These are phyloP conservation scores for Blastomyces parvus DNA, from an alignment of 2,329 filamentous ascomycete genomes.

Conservation along the genomic window DNA sequence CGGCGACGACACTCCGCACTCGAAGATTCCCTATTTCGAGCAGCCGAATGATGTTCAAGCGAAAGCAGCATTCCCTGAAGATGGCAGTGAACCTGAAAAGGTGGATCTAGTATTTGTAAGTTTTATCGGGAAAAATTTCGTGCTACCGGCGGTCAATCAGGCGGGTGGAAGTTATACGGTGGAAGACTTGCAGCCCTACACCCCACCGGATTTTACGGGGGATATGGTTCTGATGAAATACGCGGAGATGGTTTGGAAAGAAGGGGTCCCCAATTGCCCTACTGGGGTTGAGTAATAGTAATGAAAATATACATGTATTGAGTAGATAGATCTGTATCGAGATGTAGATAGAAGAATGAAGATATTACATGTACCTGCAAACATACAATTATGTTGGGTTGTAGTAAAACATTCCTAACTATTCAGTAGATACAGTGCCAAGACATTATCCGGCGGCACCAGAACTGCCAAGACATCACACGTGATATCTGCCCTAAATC, in stretches of 20 bases:
- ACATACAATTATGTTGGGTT: no score
- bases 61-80: slow-evolving; percentile 23
- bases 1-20: slow-evolving; percentile 28
- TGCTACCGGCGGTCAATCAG: slow-evolving; percentile 18
- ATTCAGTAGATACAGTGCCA: not conserved
- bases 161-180: slow-evolving; percentile 25
- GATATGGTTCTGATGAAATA: slow-evolving; percentile 28
- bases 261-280: slow-evolving; percentile 14
- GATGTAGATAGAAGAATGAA: not conserved
- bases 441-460: not conserved
- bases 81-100: slow-evolving; percentile 16
- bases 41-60: slow-evolving; percentile 25
- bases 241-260: slow-evolving; percentile 21
- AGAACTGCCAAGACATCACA: not conserved
- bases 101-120: slow-evolving; percentile 22
- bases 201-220: slow-evolving; percentile 22
- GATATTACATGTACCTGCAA: no score
- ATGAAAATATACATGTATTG: not conserved
- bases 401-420: no score
- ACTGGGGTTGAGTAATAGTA: not conserved
- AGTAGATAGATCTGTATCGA: not conserved
- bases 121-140: slow-evolving; percentile 17
- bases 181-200: slow-evolving; percentile 24
- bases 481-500: slow-evolving; percentile 27
- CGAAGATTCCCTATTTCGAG: slow-evolving; percentile 19